Evolutionary conservation across 2,329 filamentous ascomycete genomes (phyloP), one percentile per base, ranked within the genome.

Genomic region (Didymella sp.): DNA sequence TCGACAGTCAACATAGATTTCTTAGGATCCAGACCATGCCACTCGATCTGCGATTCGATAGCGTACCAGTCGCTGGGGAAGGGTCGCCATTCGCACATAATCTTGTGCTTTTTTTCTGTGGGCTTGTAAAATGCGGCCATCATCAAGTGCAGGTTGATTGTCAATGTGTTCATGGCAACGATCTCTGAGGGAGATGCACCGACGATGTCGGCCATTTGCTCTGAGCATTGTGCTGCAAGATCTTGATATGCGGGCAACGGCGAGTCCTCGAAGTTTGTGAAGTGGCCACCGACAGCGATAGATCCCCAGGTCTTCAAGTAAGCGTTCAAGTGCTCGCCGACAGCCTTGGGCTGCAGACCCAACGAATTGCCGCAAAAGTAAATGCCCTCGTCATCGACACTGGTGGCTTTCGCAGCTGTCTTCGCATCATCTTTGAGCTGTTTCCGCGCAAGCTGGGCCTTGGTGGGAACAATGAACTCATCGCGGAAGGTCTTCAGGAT

Each of bases 281-380:
- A 96, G 77, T 96, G 92, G 0, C 92, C 92, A 25, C 89, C 87
- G 17, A 96, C 92, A 15, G 88, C 92, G 61, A 95, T 89, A 0
- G 87, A 88, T 0, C 88, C 89, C 92, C 92, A 96, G 19, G 91
- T 92, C 60, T 89, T 85, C 1, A 96, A 82, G 66, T 95, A 91
- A 4, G 86, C 83, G 31, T 87, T 80, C 61, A 96, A 77, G 62
- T 91, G 86, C n/a, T 82, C 78, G 15, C 84, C 80, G 0, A 88
- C 86, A 6, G 84, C 84, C 60, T 85, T 87, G 25, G 92, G 92
- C 73, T 96, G 92, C 2, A 93, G 84, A 31, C 92, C 92, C 1
- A 96, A 82, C 0, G 92, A 96, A 78, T 96, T 96, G 51, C 92
- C 92, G 65, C 92, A 94, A 60, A 96, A 88, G 75, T 96, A 96